Base-by-base conservation (phyloP, 2,329 filamentous ascomycete species). In the Fusarium oligoseptatum region DNA sequence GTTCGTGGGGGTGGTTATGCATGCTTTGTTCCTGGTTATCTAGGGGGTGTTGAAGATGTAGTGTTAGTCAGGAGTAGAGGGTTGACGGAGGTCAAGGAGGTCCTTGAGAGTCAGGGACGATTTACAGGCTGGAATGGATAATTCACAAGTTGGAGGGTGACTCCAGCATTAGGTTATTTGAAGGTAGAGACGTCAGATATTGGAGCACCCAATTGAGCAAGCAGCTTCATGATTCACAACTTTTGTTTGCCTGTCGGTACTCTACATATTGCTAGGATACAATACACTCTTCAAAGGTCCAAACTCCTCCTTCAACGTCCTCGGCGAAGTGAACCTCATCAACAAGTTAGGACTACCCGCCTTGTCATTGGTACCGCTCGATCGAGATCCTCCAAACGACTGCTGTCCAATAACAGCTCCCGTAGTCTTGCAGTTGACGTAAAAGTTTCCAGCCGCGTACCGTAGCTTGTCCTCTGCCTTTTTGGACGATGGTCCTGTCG, bases 381-480 rank as follows among this genome's bases (percentile, higher is more conserved):
- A 90, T 71, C 92, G 85, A 8, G 89, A 87, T 64, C 92, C 92
- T n/a, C 92, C 92, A 80, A 93, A 93, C 2, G 92, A 90, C 84
- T 93, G 92, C 84, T 93, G 92, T 14, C 91, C 92, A 8, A 93
- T 91, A 17, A 94, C 90, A 17, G 91, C 91, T 39, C 91, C 92
- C 1, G 91, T 93, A 81, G 89, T 92, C 61, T 95, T 95, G 86
- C 91, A 93, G 85, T 95, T 95, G 83, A 95, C 87, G 85, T 95
- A 95, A 81, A 95, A 95, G 85, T 95, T 95, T 45, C 93, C 93
- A 0, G 93, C 93, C 0, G 91, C 85, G 79, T 95, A 90, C 69
- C 92, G 87, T 50, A 95, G 86, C 69, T 86, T 88, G 73, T 94
- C 89, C 82, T 95, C 92, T 0, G 92, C 93, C 64, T 87, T 86